phyloP scores from a whole-genome alignment of 2,329 filamentous ascomycete species.

The Fusarium sp. region DNA sequence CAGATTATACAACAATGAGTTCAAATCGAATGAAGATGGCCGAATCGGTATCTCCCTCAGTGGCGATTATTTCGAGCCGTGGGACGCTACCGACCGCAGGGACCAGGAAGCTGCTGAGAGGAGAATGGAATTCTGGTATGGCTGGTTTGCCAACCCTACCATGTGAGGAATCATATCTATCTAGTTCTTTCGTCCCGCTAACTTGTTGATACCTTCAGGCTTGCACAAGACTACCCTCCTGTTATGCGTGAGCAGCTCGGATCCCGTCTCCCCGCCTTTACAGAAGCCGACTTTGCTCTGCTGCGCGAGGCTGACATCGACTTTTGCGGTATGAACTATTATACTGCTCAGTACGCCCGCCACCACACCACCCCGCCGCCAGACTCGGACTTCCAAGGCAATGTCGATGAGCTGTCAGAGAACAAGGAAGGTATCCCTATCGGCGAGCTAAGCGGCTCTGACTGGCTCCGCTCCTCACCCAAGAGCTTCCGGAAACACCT shows the following conservation, averaged over 20 bases:
- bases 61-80: constrained; percentile 53
- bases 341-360: constrained; percentile 22
- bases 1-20: constrained; percentile 50
- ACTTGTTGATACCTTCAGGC: constrained; percentile 28
- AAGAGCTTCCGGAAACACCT: constrained; percentile 25
- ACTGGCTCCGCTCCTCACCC: constrained; percentile 20
- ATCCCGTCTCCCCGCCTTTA: constrained; percentile 46
- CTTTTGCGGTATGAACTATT: constrained; percentile 33
- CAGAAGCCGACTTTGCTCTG: constrained; percentile 42
- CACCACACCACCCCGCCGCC: background rate
- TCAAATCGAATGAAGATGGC: constrained; percentile 44
- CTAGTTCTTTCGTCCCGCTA: background rate
- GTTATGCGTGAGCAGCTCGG: constrained; percentile 52
- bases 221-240: constrained; percentile 45
- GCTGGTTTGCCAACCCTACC: constrained; percentile 53
- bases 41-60: constrained; percentile 51
- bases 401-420: constrained; percentile 18
- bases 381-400: constrained; percentile 17
- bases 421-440: constrained; percentile 13
- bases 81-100: constrained; percentile 40
- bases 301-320: constrained; percentile 39
- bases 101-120: constrained; percentile 50
- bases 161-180: constrained; percentile 42
- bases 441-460: constrained; percentile 4
- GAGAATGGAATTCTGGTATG: constrained; percentile 52